Base-by-base conservation (phyloP, 179 eudicot species). In the Gypsophila paniculata region DNA sequence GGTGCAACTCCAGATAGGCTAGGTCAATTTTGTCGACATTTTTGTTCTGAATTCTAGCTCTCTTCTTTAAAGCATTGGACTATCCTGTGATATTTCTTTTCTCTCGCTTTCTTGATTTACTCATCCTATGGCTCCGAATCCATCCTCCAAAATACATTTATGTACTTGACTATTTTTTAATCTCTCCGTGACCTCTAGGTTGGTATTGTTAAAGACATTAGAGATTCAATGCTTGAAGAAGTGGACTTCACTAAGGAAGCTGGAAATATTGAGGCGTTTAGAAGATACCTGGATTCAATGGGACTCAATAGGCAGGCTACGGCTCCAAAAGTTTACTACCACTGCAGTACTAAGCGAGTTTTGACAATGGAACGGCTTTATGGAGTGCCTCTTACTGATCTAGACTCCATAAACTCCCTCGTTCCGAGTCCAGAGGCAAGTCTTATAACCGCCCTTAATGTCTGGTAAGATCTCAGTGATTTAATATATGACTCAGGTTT, bases 221-320 rank as follows among this genome's bases (percentile, higher is more conserved):
- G 81, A 79, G 94, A 88, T 72, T 94, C 97, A 46, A 94, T 94
- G 99, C 97, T 94, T 75, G 99, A 94, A 86, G 99, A 94, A 87
- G 97, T 94, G 59, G 96, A 94, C 84, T 94, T 94, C 53, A 87
- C 59, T 12, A 94, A 94, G 79, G 99, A 94, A 79, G 99, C 99
- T 76, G 80, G 75, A 72, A 94, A 94, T 78, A 78, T 94, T 60
- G 97, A 94, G 84, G 82, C 97, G 14, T 94, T 94, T 55, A 86
- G 99, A 78, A 85, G 81, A 73, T 94, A 94, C 78, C 69, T 94
- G 68, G 96, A 86, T 54, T 64, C 84, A 54, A 88, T 89, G 94
- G 96, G 97, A 34, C 88, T 94, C 74, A 86, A 83, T 19, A 81
- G 86, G 84, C 93, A 89, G 78, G 99, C 99, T 61, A 89, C 97